Evolutionary conservation across 116 monocot genomes (phyloP), one percentile per base, ranked within the genome.

Genomic region (Cymodocea nodosa): DNA sequence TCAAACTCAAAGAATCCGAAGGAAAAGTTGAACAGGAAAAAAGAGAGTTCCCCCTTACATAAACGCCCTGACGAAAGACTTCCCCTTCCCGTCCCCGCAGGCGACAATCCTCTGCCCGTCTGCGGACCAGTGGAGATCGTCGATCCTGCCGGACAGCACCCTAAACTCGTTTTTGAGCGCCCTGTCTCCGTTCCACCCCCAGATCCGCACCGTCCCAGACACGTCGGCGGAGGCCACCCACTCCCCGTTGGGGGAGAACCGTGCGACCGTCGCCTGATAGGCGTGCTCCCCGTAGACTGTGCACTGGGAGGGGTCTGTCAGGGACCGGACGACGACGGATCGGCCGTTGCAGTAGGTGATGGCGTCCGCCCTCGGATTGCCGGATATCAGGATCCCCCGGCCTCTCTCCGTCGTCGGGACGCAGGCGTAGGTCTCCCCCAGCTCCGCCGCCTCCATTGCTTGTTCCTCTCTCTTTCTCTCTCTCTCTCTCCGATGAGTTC

Each of bases 221-320:
- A 79, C 76, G 71, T 97, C 91, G 52, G 84, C 91, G 55, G 97
- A 97, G 50, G 97, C 97, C 55, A 97, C 79, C 97, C 97, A 97
- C 82, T 97, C 97, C 49, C 97, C 97, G 52, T 97, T 97, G 62
- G 91, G 97, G 57, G 97, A 97, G 75, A 91, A 91, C 17, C 97
- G 78, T 15, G 88, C 91, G 52, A 91, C 83, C 24, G 97, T 86
- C 59, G 80, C 80, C 15, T 61, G 80, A 81, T 97, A 82, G 19
- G 82, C 83, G 73, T 97, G 97, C 62, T 97, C 97, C 2, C 80
- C 85, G 75, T 97, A 97, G 67, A 88, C 67, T 16, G 64, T 74
- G 23, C 72, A 76, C 23, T 86, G 81, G 58, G 85, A 73, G 19
- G 88, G 91, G 52, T 59, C 56, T 52, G 67, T 76, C 37, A 97